A percentile compares a stretch with the other conserved stretches of the same genome.
Evolutionary conservation across 768 basidiomycete genomes (phyloP).

Genomic region (Naematelia encephala): DNA sequence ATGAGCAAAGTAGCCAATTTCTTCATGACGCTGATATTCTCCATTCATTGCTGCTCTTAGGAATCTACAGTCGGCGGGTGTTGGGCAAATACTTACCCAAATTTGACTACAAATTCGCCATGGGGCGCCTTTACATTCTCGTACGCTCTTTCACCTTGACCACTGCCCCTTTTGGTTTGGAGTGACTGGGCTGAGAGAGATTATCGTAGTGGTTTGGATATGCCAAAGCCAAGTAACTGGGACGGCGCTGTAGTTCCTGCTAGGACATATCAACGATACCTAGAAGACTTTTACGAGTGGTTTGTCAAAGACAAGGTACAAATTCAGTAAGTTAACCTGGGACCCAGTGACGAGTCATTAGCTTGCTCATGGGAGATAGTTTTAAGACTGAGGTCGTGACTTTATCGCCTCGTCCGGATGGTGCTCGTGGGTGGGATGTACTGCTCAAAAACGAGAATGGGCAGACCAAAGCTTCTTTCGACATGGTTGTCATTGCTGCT

Average conservation of each 20-base stretch:
- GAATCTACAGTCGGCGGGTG: conserved; percentile 12
- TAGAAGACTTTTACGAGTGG: conserved; percentile 15
- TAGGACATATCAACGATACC: conserved; percentile 12
- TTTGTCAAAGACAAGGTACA: conserved; percentile 7
- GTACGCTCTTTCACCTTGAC: not conserved
- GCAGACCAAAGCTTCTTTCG: conserved; percentile 1
- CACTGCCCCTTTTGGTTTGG: not conserved
- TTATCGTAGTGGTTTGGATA: conserved; percentile 7
- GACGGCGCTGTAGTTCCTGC: conserved; percentile 11
- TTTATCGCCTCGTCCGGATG: not conserved
- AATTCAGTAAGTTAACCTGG: conserved; percentile 1
- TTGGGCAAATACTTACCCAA: conserved; percentile 12
- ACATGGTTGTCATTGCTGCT: conserved; percentile 8
- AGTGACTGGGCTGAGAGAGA: not conserved
- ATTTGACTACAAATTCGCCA: conserved; percentile 13
- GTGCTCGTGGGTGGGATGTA: conserved; percentile 5
- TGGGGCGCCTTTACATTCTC: conserved; percentile 18
- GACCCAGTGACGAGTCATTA: not conserved
- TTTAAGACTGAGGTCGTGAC: conserved; percentile 4
- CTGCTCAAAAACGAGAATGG: not conserved
- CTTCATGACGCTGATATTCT: not conserved
- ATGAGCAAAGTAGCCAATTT: not conserved
- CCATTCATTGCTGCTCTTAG: not conserved
- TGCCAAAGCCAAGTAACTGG: conserved; percentile 5
- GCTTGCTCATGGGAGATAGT: not conserved